Base-by-base conservation (phyloP, 495 filamentous ascomycete species). In the Podospora pseudoanserina region DNA sequence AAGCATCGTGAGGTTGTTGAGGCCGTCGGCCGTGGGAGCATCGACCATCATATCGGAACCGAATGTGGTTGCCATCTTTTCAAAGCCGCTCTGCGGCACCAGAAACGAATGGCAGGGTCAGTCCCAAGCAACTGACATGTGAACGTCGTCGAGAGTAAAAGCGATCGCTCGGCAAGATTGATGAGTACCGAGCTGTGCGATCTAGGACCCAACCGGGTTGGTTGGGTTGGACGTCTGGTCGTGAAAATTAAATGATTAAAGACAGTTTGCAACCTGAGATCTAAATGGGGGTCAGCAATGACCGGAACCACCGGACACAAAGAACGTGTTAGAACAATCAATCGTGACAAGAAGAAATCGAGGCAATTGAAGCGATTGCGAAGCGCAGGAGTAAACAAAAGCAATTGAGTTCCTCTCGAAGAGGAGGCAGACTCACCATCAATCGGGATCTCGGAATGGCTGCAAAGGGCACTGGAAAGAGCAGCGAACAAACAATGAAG, bases 31-130 rank as follows among this genome's bases (percentile, higher is more conserved):
- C 54, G 70, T 73, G 58, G 70, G 61, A 19, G 77, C 71, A 60
- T 73, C 78, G 59, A 78, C 67, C 67, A 78, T 76, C 75, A 72
- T 74, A 61, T 76, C 77, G 30, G 76, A 71, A 66, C 73, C 78
- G 63, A 77, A 67, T 73, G 76, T 74, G 68, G 80, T 75, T 69
- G 81, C 81, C 81, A 82, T 84, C 60, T 71, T 80, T 78, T 76
- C 75, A 79, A 66, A 79, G 80, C 81, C 81, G 81, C 78, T 72
- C 79, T 72, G 78, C 79, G 79, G 81, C 81, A 77, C 69, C 72
- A 78, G 74, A 79, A 78, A 68, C 67, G 74, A 78, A 68, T 72
- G 72, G 59, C 75, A 77, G 76, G 39, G 75, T 73, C 68, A 79
- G 77, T 70, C 65, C 56, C 67, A 72, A 64, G 63, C 68, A 71